Base-by-base conservation (phyloP, 169 alveolate species). In the Plasmodium sp. region DNA sequence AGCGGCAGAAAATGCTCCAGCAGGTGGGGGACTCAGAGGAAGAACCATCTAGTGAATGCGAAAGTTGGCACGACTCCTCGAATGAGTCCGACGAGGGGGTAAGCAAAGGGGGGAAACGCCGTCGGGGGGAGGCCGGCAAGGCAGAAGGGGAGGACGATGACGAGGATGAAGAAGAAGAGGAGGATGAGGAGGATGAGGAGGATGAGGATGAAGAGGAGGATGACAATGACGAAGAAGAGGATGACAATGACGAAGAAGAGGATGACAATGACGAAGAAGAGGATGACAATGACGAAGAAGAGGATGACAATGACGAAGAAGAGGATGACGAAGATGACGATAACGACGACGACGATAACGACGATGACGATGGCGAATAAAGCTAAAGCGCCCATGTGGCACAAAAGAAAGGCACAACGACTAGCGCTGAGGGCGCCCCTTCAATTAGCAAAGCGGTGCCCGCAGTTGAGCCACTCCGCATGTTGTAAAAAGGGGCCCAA, bases 21-120 rank as follows among this genome's bases (percentile, higher is more conserved):
- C 72, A 12, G 75, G 43, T 41, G n/a, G 81, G n/a, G n/a, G 77
- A 67, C 18, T 51, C 39, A 36, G 91, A 80, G 33, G 94, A 83
- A 14, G 34, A 22, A 39, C 41, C 58, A 5, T 85, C 79, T n/a
- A 34, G 88, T 48, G 54, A 84, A 14, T 71, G 81, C 74, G 93
- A 39, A 36, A 81, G 83, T 9, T 72, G 72, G 27, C 71, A 75
- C 6, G 92, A 58, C n/a, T 54, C 71, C 9, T 31, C 83, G 5
- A 43, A 27, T 6, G 79, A 48, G 54, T 67, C 39, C 27, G 33
- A 48, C 41, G 71, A 67, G 81, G 39, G 62, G 45, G 84, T 84
- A n/a, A 31, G 86, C 33, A 79, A 75, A 48, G 27, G 27, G 62
- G 74, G 31, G 39, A 43, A 72, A 18, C 16, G 31, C 10, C 73